Base-by-base conservation (phyloP, 257 asterid genomes). In the Apocynum venetum region DNA sequence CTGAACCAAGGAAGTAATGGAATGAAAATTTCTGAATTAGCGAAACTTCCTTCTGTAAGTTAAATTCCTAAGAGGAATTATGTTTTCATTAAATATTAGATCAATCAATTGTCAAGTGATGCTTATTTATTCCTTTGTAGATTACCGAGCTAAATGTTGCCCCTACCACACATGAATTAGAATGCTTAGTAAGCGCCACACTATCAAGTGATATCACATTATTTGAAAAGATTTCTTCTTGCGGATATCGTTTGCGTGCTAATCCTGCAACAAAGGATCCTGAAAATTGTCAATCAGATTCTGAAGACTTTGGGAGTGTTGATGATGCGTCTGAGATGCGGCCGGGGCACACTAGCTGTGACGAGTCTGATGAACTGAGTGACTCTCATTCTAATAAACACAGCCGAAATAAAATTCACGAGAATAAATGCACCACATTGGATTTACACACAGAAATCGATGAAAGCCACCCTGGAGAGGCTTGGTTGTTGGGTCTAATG, bases 381-480 rank as follows among this genome's bases (percentile, higher is more conserved):
- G 85, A 78, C 84, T 80, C 88, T 80, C 83, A 78, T 85, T 89
- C 86, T 57, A 78, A 81, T 77, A 84, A 76, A 79, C 78, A 68
- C 76, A 82, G 73, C 71, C 80, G 35, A 69, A 83, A 48, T 77
- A 81, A 82, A 83, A 83, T 44, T 75, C 74, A 76, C 78, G 77
- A 80, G 77, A 71, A 71, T 64, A 77, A 82, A 41, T 40, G 9
- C 10, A 55, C 19, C 19, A 0, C 46, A 14, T 71, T 78, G 83
- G 77, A 72, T 63, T 82, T 85, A 68, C 78, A 79, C 76, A 83
- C 88, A 74, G 99, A 91, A 89, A 96, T 96, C 83, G 99, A 96
- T 82, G 99, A 96, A 83, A 92, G 99, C 93, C 87, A 92, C 85
- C 86, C 97, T 51, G 99, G 97, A 83, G 98, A 96, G 87, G 89